Base-by-base conservation (phyloP, 352 stramenopile species). In the Halophytophthora polymorphica region DNA sequence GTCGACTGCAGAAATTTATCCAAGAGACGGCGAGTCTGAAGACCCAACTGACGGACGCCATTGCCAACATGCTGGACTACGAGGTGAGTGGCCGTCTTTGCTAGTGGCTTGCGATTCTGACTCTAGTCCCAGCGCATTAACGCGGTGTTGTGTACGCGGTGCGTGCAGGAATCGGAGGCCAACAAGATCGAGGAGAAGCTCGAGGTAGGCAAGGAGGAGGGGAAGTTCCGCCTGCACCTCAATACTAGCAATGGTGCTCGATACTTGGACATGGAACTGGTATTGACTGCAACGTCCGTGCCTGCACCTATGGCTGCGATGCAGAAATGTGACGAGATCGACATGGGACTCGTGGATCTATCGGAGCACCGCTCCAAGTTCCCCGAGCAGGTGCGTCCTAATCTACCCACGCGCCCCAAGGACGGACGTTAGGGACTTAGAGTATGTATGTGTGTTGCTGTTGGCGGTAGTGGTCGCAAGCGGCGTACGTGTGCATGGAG, bases 311-410 rank as follows among this genome's bases (percentile, higher is more conserved):
- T n/a, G n/a, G n/a, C n/a, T n/a, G n/a, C n/a, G n/a, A 21, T 49
- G 4, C 52, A 90, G 76, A 79, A 90, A 88, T 92, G 82, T 53
- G 82, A 92, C 49, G 64, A 83, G 18, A 90, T 92, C 45, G 82
- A 92, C 48, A 81, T 92, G 31, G 82, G 79, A 1, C 64, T 92
- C 6, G 77, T 82, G 14, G 82, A 92, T 57, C 45, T 92, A 45
- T 50, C 66, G 6, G 79, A 90, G 60, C 82, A 90, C 45, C 77
- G 74, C 13, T 69, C 75, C 6, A 69, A 75, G 17, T 90, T 87
- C 33, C 58, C 79, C 1, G 71, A 90, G 43, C 79, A 92, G 73
- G 82, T 92, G 39, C 19, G 61, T 47, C 23, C 25, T 19, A 43
- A 6, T n/a, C n/a, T n/a, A n/a, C n/a, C n/a, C n/a, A n/a, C n/a